These are phyloP conservation scores for Suillus discolor DNA, from an alignment of 768 basidiomycete genomes.

Conservation along the genomic window DNA sequence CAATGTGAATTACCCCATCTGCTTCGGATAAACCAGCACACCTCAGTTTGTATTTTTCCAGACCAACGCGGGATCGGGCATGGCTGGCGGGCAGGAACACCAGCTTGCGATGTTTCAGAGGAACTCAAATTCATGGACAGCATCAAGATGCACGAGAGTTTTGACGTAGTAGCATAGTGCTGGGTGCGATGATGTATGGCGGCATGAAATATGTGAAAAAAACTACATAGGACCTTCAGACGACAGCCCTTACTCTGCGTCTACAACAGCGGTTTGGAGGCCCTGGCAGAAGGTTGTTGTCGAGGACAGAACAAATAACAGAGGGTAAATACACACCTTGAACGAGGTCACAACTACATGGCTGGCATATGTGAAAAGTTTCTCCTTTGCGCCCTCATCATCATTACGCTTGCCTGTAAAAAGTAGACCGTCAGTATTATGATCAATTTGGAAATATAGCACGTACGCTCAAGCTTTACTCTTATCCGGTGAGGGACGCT, in stretches of 20 bases:
- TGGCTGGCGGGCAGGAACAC: background rate
- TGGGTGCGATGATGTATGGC: conserved; percentile 6
- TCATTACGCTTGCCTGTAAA: conserved; percentile 92
- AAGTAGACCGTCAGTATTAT: conserved; percentile 9
- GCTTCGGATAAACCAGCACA: background rate
- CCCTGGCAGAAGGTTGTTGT: conserved; percentile 49
- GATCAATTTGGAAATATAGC: background rate
- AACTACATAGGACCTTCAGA: conserved; percentile 3
- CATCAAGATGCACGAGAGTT: conserved; percentile 1
- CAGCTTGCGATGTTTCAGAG: background rate
- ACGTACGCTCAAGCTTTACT: conserved; percentile 91
- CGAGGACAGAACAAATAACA: background rate
- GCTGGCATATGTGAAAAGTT: conserved; percentile 90
- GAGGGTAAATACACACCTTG: conserved; percentile 62
- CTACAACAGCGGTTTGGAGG: conserved; percentile 81
- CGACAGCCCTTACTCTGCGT: conserved; percentile 62
- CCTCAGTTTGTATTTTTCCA: background rate
- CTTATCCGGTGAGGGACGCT: conserved; percentile 90
- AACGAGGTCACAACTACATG: conserved; percentile 77
- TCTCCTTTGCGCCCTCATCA: conserved; percentile 98
- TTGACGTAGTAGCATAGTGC: conserved; percentile 6
- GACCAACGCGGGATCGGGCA: background rate
- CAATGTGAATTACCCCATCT: background rate
- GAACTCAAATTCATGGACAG: background rate
- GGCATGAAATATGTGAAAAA: conserved; percentile 6